phyloP scores from a whole-genome alignment of 2,329 filamentous ascomycete species.

The Thermothelomyces thermophilus region DNA sequence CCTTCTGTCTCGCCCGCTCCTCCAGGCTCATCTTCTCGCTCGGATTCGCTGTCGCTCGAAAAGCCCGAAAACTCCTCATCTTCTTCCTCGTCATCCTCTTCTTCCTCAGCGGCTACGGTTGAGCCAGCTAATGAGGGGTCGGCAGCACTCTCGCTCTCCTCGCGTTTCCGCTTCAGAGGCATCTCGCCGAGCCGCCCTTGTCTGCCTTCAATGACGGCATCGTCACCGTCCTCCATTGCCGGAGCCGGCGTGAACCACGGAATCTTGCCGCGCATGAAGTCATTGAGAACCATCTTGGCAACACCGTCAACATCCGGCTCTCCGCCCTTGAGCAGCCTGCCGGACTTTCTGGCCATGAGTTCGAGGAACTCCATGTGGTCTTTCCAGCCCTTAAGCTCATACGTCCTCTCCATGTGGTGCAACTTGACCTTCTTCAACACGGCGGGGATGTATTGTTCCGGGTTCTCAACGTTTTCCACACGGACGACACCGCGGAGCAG shows the following conservation, averaged over 20 bases:
- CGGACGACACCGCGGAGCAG: constrained; percentile 85
- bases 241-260: constrained; percentile 92
- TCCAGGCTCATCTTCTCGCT: constrained; percentile 17
- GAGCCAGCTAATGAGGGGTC: constrained; percentile 30
- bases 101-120: constrained; percentile 21
- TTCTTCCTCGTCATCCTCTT: constrained; percentile 27
- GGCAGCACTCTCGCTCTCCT: constrained; percentile 43
- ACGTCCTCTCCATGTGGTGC: constrained; percentile 87
- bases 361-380: constrained; percentile 80
- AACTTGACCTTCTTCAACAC: constrained; percentile 74
- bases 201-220: constrained; percentile 56
- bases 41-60: constrained; percentile 36
- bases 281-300: constrained; percentile 93
- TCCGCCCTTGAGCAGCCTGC: constrained; percentile 81
- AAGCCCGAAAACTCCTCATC: constrained; percentile 45
- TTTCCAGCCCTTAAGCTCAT: constrained; percentile 74
- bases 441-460: constrained; percentile 88
- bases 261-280: constrained; percentile 90
- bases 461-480: constrained; percentile 93
- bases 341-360: constrained; percentile 76
- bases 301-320: constrained; percentile 92
- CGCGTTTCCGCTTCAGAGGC: constrained; percentile 67
- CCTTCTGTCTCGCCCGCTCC: constrained; percentile 33
- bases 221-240: constrained; percentile 45
- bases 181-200: constrained; percentile 80